Conservation (phyloP, 495 filamentous ascomycete species). For the Podospora sp. region DNA sequence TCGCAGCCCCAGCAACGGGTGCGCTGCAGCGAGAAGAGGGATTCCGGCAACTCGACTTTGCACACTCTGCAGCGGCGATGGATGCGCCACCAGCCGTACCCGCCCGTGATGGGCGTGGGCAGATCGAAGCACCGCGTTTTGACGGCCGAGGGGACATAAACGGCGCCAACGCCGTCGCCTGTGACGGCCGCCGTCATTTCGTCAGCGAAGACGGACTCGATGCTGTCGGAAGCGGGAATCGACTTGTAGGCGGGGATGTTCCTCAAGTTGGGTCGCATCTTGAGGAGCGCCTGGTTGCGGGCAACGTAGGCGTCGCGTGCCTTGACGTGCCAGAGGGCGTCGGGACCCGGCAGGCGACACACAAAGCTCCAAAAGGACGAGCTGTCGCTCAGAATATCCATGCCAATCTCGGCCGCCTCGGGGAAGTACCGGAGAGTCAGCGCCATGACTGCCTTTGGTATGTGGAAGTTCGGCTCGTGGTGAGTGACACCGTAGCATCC, state of each 20-base stretch:
- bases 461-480: conserved; percentile 31
- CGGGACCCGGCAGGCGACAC: conserved; percentile 29
- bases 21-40: conserved; percentile 12
- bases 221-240: background rate
- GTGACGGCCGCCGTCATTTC: conserved; percentile 29
- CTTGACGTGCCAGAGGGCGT: conserved; percentile 33
- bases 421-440: conserved; percentile 15
- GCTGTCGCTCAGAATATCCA: conserved; percentile 33
- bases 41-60: background rate
- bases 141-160: background rate
- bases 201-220: conserved; percentile 6
- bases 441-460: conserved; percentile 27
- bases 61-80: conserved; percentile 16
- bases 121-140: no score
- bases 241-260: background rate
- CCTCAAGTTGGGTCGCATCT: background rate
- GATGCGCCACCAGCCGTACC: conserved; percentile 13
- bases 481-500: conserved; percentile 32
- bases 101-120: background rate
- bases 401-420: conserved; percentile 22
- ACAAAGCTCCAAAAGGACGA: conserved; percentile 33
- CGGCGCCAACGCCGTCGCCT: conserved; percentile 23
- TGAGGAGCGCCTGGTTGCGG: background rate
- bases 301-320: conserved; percentile 28
- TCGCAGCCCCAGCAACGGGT: conserved; percentile 30